Evolutionary conservation across 768 basidiomycete genomes (phyloP).

Genomic region (Strobilomyces dryophilus): DNA sequence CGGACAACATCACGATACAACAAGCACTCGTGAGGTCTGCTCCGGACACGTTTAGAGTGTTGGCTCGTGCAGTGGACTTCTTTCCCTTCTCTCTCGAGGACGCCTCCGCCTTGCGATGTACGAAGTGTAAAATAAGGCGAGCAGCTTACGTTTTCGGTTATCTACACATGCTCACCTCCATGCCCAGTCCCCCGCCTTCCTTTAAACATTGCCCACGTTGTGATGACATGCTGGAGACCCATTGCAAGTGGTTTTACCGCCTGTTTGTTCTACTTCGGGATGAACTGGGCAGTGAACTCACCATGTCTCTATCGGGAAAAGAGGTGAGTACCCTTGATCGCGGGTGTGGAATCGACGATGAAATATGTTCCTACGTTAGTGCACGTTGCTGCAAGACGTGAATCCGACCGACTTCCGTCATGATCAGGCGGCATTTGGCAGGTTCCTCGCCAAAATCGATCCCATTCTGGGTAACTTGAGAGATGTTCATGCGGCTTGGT

Average conservation of each 20-base stretch:
- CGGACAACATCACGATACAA: constrained; percentile 30
- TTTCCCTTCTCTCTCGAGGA: constrained; percentile 48
- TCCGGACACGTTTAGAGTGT: constrained; percentile 39
- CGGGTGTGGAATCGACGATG: neutral
- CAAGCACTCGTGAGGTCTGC: constrained; percentile 32
- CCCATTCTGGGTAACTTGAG: constrained; percentile 47
- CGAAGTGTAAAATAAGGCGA: constrained; percentile 49
- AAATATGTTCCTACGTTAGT: constrained; percentile 28
- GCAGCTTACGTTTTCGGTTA: constrained; percentile 8
- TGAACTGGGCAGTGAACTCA: constrained; percentile 37
- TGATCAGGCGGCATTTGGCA: constrained; percentile 34
- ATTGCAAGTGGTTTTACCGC: constrained; percentile 44
- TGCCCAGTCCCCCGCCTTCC: constrained; percentile 40
- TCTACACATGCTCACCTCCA: neutral
- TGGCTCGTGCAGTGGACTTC: constrained; percentile 52
- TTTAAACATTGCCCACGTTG: constrained; percentile 49
- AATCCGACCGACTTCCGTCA: constrained; percentile 40
- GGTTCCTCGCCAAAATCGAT: constrained; percentile 39
- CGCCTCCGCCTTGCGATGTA: constrained; percentile 47
- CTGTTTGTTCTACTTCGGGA: constrained; percentile 53
- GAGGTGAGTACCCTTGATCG: constrained; percentile 30
- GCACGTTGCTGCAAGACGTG: constrained; percentile 42
- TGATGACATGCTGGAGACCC: constrained; percentile 48
- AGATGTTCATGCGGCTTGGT: constrained; percentile 35
- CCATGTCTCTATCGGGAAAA: constrained; percentile 47